Evolutionary conservation across 345 rosid species (phyloP), one percentile per base, ranked within the genome.

Genomic region (Boechera stricta): DNA sequence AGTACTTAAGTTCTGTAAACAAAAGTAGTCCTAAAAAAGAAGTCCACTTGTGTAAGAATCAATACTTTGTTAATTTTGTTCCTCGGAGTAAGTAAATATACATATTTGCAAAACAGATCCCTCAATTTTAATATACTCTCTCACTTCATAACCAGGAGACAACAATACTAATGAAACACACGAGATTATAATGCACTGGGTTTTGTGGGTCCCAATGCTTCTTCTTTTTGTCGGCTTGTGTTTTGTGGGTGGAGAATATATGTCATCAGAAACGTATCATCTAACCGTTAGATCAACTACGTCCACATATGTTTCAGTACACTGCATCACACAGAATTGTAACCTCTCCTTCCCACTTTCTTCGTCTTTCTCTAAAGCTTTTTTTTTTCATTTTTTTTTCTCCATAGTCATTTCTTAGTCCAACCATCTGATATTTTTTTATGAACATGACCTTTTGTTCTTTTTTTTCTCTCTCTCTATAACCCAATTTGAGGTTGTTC

Each of bases 131-230:
- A 18, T 1, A 60, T 42, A 61, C 24, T 69, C 24, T 69, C 24
- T 7, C 29, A 69, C 8, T 61, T 69, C 21, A 0, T 10, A 10
- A 28, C 68, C 79, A n/a, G 16, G 12, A 6, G 35, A 44, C 78
- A 51, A 75, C 53, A 75, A 49, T 1, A 76, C 64, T 76, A 63
- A 77, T 45, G 80, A 71, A 60, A 71, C 38, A 77, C 80, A 77
- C 80, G 77, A 78, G 77, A 78, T 57, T 59, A 72, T 16, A 8
- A 66, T 78, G 81, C 68, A 72, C 56, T 49, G 44, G 67, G 77
- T 62, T 69, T 63, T 32, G 66, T 73, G 72, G 82, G 82, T 63
- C 82, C 82, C 82, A 74, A 0, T 8, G 41, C 7, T 69, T 75
- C 68, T 47, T 64, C 54, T 54, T 55, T 54, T 66, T 79, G 79